Evolutionary conservation across 1,284 basidiomycete genomes (phyloP), one percentile per base, ranked within the genome.

Genomic region (Boletus calvinii): DNA sequence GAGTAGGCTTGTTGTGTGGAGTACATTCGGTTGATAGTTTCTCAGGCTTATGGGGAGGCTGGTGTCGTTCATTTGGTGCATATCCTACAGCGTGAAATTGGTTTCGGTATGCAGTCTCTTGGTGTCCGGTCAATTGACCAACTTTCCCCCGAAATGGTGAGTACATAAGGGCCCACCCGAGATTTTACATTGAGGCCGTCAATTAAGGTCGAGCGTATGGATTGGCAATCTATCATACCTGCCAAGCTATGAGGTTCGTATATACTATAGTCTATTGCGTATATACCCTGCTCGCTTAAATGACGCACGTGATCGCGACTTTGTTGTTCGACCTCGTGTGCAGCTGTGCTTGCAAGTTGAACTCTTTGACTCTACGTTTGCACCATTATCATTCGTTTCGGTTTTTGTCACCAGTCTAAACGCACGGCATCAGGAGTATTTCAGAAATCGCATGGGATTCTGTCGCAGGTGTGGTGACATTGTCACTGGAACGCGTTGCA

Each of bases 381-480:
- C 40, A 38, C 20, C 31, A 34, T 51, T 30, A 15, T 10, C 26
- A 20, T 46, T 44, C 29, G 30, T 30, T 45, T n/a, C 26, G 15
- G 18, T 24, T 35, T 36, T 48, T 35, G 24, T 35, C 40, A 17
- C 13, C 7, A 17, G 24, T 20, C 6, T 24, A 43, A 15, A 31
- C 30, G 48, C 36, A 13, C 31, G 24, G 6, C 12, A 43, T 39
- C 36, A 18, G 30, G 31, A 34, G 5, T 30, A 29, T 22, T 30
- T 30, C 35, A 17, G 24, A 39, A 41, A 46, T 58, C 41, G 22
- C 26, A 90, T 91, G 88, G 86, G 84, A 24, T 91, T 90, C 60
- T 91, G 89, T 71, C 78, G 86, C 57, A 77, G 86, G 68, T 91
- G 88, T 61, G 89, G 88, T 55, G 85, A 90, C 57, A 90, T 91